A percentile compares a stretch with the other conserved stretches of the same genome.
phyloP scores from a whole-genome alignment of 352 stramenopile genomes.

The Phytopythium sindhum region DNA sequence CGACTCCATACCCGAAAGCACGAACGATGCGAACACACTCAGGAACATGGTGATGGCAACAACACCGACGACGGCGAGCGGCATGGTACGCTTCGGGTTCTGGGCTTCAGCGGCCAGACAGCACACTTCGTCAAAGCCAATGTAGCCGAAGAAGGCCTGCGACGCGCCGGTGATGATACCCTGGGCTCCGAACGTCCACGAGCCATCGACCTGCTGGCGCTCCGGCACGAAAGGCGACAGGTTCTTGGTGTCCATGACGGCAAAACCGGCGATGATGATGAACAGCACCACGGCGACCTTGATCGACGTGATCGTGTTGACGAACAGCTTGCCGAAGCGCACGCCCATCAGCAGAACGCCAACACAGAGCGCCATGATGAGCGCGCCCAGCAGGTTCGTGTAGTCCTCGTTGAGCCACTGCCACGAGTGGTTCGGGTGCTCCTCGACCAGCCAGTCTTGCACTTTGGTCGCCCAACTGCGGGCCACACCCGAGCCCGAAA shows the following conservation, averaged over 20 bases:
- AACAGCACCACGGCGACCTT: slow-evolving; percentile 78
- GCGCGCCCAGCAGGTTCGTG: slow-evolving; percentile 32
- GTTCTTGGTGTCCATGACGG: slow-evolving; percentile 69
- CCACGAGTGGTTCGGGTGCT: slow-evolving; percentile 20
- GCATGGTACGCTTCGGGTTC: slow-evolving; percentile 78
- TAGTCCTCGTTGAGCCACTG: slow-evolving; percentile 44
- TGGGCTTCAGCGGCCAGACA: slow-evolving; percentile 80
- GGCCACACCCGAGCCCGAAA: slow-evolving; percentile 80
- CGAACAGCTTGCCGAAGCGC: slow-evolving; percentile 73
- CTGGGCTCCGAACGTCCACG: slow-evolving; percentile 35
- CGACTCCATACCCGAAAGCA: slow-evolving; percentile 72
- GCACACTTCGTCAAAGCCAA: slow-evolving; percentile 94
- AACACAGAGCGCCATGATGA: slow-evolving; percentile 57
- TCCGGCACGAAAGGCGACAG: slow-evolving; percentile 57
- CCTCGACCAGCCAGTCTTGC: slow-evolving; percentile 37
- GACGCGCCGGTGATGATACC: slow-evolving; percentile 81
- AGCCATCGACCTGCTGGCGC: not conserved
- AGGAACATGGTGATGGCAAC: slow-evolving; percentile 71
- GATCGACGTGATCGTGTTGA: slow-evolving; percentile 68
- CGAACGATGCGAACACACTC: slow-evolving; percentile 42
- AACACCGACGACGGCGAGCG: slow-evolving; percentile 75
- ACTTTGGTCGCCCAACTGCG: slow-evolving; percentile 89
- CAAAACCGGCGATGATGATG: slow-evolving; percentile 84
- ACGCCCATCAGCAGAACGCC: slow-evolving; percentile 59
- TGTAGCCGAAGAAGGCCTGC: slow-evolving; percentile 91